Evolutionary conservation across 495 filamentous ascomycete genomes (phyloP), one percentile per base, ranked within the genome.

Genomic region (Penicillium tannophilum): DNA sequence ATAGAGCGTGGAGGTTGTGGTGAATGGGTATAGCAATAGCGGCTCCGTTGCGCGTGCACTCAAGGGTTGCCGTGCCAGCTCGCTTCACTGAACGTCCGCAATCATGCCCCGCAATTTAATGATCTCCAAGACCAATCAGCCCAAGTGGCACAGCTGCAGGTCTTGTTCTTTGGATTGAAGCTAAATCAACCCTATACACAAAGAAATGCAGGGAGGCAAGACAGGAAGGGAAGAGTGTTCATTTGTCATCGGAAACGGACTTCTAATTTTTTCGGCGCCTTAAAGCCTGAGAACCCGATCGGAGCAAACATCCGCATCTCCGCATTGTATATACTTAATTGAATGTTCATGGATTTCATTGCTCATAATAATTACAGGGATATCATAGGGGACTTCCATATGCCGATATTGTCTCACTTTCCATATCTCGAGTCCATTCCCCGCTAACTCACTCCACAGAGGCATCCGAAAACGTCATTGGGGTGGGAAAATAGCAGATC

Each of bases 11-110:
- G 28, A 49, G 41, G 20, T 46, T 42, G 35, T 41, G 31, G 33
- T 46, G 20, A 56, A 49, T 50, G 44, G 7, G 39, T 44, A 48
- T 48, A 56, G 23, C 54, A 48, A 56, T 44, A 41, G 23, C 20
- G 20, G 20, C 17, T 55, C 42, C 31, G 50, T 31, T 36, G n/a
- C n/a, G 33, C 46, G 45, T 47, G 41, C 52, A 44, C 28, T 24
- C 41, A 59, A 65, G 63, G 63, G 63, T 57, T 62, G 59, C 62
- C 62, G 44, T 58, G 52, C 52, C 59, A 63, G 56, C 52, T 55
- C 54, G 55, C 42, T 55, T 57, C 54, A 52, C 41, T 44, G 45
- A 23, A 48, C 23, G 20, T 26, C 46, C 46, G 24, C 16, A 28
- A 49, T 26, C 44, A 49, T 49, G 26, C 46, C 46, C 46, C 46